These are phyloP conservation scores for Pseudozyma hubeiensis DNA, from an alignment of 1,284 basidiomycete genomes.

Conservation along the genomic window DNA sequence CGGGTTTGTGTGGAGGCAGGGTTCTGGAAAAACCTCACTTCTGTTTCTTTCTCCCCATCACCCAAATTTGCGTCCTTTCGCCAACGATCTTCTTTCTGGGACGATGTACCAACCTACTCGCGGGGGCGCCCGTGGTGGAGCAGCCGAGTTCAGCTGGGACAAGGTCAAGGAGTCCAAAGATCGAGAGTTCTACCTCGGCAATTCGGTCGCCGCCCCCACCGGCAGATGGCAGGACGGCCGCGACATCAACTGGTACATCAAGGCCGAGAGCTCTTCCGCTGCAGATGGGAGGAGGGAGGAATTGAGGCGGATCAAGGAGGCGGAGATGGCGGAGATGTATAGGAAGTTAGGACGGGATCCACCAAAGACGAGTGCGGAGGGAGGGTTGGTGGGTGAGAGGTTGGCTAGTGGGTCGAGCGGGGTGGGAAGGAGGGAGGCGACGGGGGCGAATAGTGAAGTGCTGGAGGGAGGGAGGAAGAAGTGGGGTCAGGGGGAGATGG, in stretches of 20 bases:
- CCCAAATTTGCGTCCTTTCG: no score
- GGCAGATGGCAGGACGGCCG: conserved; percentile 66
- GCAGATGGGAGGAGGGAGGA: conserved; percentile 56
- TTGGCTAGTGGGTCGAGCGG: conserved; percentile 33
- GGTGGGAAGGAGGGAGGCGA: conserved; percentile 21
- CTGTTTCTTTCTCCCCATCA: no score
- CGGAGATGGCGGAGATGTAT: conserved; percentile 62
- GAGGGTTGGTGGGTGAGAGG: conserved; percentile 28
- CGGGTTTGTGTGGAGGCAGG: no score
- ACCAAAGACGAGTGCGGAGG: conserved; percentile 3
- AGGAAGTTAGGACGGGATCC: conserved; percentile 44
- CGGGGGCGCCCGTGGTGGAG: conserved; percentile 64
- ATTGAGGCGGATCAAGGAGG: conserved; percentile 57
- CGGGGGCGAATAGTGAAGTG: conserved; percentile 47
- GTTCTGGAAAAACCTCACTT: no score
- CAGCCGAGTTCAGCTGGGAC: conserved; percentile 66
- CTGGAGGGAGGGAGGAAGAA: conserved; percentile 21
- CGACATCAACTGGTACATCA: conserved; percentile 68
- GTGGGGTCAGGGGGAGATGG: conserved; percentile 30
- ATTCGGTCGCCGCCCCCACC: conserved; percentile 64
- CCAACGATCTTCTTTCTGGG: neutral
- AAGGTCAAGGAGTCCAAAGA: conserved; percentile 62
- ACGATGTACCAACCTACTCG: conserved; percentile 34
- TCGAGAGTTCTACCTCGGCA: conserved; percentile 67
- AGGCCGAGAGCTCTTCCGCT: conserved; percentile 30